Conservation (phyloP, 768 basidiomycete species). For the Hirschioporus abietinus region DNA sequence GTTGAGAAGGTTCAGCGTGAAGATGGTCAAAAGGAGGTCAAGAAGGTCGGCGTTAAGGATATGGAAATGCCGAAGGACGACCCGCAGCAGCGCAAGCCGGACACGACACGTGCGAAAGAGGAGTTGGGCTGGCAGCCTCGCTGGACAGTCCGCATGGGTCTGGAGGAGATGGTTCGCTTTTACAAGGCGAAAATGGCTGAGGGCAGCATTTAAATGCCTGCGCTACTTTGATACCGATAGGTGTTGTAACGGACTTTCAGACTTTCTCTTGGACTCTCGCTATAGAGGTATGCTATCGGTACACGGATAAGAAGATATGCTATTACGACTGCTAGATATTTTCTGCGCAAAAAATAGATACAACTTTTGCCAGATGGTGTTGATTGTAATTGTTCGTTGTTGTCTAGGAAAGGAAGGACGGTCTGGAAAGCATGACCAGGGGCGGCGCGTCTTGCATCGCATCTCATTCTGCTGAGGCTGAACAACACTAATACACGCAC, state of each 20-base stretch:
- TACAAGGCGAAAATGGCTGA: constrained; percentile 88
- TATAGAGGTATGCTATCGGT: not conserved
- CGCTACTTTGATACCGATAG: not conserved
- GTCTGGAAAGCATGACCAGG: not conserved
- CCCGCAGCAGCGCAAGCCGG: constrained; percentile 90
- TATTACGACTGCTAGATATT: constrained; percentile 2
- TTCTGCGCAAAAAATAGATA: not conserved
- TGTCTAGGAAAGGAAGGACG: not conserved
- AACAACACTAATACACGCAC: not conserved
- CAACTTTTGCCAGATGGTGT: not conserved
- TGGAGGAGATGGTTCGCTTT: constrained; percentile 93
- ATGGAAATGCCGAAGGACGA: constrained; percentile 87
- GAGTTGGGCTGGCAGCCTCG: constrained; percentile 84
- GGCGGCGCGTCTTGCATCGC: not conserved
- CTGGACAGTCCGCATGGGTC: constrained; percentile 89
- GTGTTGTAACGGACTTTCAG: constrained; percentile 15
- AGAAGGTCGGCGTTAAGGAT: constrained; percentile 55
- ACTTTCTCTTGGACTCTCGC: not conserved
- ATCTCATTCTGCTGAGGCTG: not conserved
- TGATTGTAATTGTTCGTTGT: not conserved
- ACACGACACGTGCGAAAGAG: constrained; percentile 86
- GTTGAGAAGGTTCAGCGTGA: constrained; percentile 91
- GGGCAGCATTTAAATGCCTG: constrained; percentile 54
- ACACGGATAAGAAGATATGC: not conserved
- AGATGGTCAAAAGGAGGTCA: constrained; percentile 51